Percentiles rank a stretch among this genome's conserved stretches.
phyloP scores from a whole-genome alignment of 768 basidiomycete genomes.

The Tricholoma furcatifolium region DNA sequence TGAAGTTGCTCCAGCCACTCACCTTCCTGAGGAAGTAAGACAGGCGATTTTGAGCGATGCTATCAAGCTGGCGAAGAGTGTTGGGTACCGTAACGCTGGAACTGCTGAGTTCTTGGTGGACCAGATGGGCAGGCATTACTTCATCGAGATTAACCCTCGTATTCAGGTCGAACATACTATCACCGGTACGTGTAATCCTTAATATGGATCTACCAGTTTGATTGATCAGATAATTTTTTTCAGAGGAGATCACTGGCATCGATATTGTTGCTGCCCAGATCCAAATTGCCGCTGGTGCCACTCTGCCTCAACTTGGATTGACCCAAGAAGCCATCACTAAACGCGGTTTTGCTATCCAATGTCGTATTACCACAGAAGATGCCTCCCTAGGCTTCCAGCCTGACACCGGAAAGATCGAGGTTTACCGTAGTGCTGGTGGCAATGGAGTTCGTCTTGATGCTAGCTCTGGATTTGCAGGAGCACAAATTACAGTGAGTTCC shows the following conservation, averaged over 20 bases:
- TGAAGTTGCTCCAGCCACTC: conserved; percentile 95
- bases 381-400: conserved; percentile 92
- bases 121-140: conserved; percentile 94
- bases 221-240: conserved; percentile 1
- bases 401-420: conserved; percentile 98
- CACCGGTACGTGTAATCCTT: conserved; percentile 62
- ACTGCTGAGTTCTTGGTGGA: conserved; percentile 99
- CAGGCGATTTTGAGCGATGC: conserved; percentile 88
- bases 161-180: conserved; percentile 99
- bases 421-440: conserved; percentile 97
- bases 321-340: conserved; percentile 95
- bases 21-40: conserved; percentile 87
- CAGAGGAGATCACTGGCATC: conserved; percentile 99
- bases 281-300: conserved; percentile 98
- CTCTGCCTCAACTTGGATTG: conserved; percentile 91
- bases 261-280: conserved; percentile 99
- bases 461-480: conserved; percentile 96
- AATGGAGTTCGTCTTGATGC: conserved; percentile 98
- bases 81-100: conserved; percentile 95
- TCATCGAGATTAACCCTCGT: conserved; percentile 99
- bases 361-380: conserved; percentile 98
- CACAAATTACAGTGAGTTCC: conserved; percentile 84
- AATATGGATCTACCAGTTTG: not conserved
- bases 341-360: conserved; percentile 97
- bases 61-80: conserved; percentile 91